Percentiles rank a stretch among this genome's conserved stretches.
Evolutionary conservation across 179 eudicot species (phyloP).

Genomic region (Actinidia arguta): DNA sequence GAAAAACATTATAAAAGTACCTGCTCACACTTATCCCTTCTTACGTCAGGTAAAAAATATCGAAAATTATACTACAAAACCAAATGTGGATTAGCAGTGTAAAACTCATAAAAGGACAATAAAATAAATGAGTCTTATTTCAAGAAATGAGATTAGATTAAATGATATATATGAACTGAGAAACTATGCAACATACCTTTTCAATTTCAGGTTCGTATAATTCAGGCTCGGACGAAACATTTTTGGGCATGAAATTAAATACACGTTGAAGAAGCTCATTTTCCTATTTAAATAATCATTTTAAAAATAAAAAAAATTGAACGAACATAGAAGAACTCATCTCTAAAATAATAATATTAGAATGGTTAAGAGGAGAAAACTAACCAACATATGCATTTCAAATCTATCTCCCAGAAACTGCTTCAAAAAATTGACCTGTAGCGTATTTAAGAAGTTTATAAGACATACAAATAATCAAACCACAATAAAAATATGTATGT

Average conservation of each 20-base stretch:
- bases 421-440: no score
- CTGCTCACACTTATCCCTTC: neutral
- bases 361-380: neutral
- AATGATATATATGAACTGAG: no score
- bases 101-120: no score
- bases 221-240: neutral
- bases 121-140: no score
- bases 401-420: constrained; percentile 24
- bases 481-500: neutral
- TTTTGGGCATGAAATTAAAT: no score
- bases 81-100: neutral
- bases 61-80: neutral
- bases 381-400: constrained; percentile 24
- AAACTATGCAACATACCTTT: neutral
- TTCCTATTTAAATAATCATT: no score
- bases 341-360: no score
- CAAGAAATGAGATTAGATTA: neutral
- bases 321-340: constrained; percentile 26
- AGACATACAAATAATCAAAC: no score
- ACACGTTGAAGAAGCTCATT: no score
- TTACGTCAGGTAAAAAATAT: neutral
- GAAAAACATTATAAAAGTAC: neutral
- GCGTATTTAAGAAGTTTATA: no score
- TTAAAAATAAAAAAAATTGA: no score
- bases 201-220: neutral